Evolutionary conservation across 2,329 filamentous ascomycete genomes (phyloP).

Genomic region (Proliferodiscus dingleyae): DNA sequence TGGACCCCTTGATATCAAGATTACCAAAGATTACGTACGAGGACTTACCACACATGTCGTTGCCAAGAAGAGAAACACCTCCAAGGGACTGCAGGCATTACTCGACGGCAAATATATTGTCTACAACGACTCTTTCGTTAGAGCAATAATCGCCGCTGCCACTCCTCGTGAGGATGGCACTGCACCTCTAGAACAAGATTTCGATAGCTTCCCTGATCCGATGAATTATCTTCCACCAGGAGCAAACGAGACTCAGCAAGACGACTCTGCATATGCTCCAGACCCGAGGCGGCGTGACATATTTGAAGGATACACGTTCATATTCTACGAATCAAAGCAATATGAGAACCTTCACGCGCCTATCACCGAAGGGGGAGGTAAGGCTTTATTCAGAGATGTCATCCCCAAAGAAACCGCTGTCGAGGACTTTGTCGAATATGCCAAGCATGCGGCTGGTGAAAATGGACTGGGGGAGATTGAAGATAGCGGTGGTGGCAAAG

Average conservation of each 20-base stretch:
- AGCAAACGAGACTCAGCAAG: slow-evolving; percentile 66
- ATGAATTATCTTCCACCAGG: slow-evolving; percentile 66
- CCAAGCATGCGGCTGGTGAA: slow-evolving; percentile 68
- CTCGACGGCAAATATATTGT: slow-evolving; percentile 79
- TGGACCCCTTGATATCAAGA: slow-evolving; percentile 86
- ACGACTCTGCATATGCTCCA: slow-evolving; percentile 63
- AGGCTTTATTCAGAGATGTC: slow-evolving; percentile 65
- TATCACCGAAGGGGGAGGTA: slow-evolving; percentile 76
- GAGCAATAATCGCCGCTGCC: slow-evolving; percentile 58
- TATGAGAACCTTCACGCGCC: slow-evolving; percentile 69
- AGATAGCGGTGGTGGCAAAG: slow-evolving; percentile 58
- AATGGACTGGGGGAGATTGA: slow-evolving; percentile 64
- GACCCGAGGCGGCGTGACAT: slow-evolving; percentile 61
- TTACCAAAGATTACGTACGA: slow-evolving; percentile 65
- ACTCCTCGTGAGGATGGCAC: slow-evolving; percentile 26
- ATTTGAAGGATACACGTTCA: slow-evolving; percentile 82
- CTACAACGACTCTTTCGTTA: slow-evolving; percentile 59
- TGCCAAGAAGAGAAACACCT: slow-evolving; percentile 82
- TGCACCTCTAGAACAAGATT: slow-evolving; percentile 70
- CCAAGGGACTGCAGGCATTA: slow-evolving; percentile 80
- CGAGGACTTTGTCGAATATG: slow-evolving; percentile 72
- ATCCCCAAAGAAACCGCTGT: slow-evolving; percentile 58
- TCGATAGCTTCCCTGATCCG: slow-evolving; percentile 73
- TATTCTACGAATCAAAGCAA: slow-evolving; percentile 76
- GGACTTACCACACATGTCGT: slow-evolving; percentile 80